phyloP scores from a whole-genome alignment of 441 rosid genomes.

The Geranium incanum region DNA sequence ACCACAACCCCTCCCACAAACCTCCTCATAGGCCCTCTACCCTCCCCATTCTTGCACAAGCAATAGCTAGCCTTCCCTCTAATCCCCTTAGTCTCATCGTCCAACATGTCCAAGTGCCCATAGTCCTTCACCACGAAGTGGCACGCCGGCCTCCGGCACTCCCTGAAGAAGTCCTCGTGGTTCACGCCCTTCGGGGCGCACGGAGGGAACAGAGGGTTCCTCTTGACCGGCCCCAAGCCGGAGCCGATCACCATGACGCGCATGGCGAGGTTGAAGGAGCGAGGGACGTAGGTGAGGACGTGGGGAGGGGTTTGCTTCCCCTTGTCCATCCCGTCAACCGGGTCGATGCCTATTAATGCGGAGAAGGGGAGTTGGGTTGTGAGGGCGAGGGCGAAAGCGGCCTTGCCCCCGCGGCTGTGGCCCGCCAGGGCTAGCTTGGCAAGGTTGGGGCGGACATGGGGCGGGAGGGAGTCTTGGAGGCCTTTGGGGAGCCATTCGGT shows the following conservation, averaged over 20 bases:
- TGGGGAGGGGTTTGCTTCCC: slow-evolving; percentile 76
- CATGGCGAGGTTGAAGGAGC: slow-evolving; percentile 57
- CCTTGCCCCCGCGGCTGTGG: slow-evolving; percentile 87
- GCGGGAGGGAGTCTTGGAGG: slow-evolving; percentile 42
- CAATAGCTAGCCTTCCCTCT: slow-evolving; percentile 65
- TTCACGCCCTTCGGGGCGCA: slow-evolving; percentile 83
- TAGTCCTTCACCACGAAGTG: slow-evolving; percentile 63
- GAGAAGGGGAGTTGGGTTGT: slow-evolving; percentile 42
- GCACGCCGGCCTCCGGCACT: slow-evolving; percentile 62
- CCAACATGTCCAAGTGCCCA: slow-evolving; percentile 78
- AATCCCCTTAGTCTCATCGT: slow-evolving; percentile 69
- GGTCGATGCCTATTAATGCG: slow-evolving; percentile 74
- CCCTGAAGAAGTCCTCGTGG: slow-evolving; percentile 65
- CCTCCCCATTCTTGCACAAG: slow-evolving; percentile 68
- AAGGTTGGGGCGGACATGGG: slow-evolving; percentile 44
- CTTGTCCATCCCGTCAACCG: slow-evolving; percentile 71
- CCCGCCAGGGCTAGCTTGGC: slow-evolving; percentile 66
- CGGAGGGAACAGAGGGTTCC: slow-evolving; percentile 62
- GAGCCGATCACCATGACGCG: slow-evolving; percentile 70
- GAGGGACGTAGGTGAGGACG: slow-evolving; percentile 56
- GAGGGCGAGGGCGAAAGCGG: slow-evolving; percentile 63
- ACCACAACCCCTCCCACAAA: slow-evolving; percentile 67
- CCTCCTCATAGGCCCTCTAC: slow-evolving; percentile 78
- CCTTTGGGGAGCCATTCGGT: slow-evolving; percentile 59
- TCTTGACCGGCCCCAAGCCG: slow-evolving; percentile 56